phyloP scores from a whole-genome alignment of 768 basidiomycete genomes.

The Suillus brevipes region DNA sequence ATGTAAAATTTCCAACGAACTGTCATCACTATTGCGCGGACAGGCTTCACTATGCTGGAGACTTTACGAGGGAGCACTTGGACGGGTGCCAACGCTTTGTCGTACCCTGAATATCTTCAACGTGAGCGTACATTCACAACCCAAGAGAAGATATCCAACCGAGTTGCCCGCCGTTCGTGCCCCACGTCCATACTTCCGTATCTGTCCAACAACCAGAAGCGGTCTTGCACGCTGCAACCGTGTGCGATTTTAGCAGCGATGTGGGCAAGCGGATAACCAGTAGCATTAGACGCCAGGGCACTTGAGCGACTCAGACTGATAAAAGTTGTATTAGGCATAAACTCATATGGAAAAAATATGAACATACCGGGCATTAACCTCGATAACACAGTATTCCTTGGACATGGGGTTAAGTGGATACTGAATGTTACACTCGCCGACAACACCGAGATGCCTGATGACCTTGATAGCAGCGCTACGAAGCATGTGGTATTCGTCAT shows the following conservation, averaged over 20 bases:
- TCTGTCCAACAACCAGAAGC: conserved; percentile 90
- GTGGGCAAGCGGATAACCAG: conserved; percentile 98
- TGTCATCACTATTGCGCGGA: conserved; percentile 72
- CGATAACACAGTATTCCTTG: conserved; percentile 96
- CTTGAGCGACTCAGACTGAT: conserved; percentile 78
- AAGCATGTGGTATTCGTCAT: conserved; percentile 99
- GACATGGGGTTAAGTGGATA: conserved; percentile 94
- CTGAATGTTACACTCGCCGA: conserved; percentile 97
- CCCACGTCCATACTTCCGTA: conserved; percentile 81
- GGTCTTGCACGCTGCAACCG: conserved; percentile 83
- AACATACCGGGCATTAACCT: conserved; percentile 88
- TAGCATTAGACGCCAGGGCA: conserved; percentile 97
- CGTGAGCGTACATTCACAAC: neutral
- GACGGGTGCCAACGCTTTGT: conserved; percentile 68
- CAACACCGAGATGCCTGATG: conserved; percentile 85
- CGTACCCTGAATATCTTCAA: conserved; percentile 56
- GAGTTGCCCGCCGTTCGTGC: conserved; percentile 89
- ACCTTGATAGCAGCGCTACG: conserved; percentile 97
- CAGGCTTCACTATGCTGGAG: conserved; percentile 69
- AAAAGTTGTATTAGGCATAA: conserved; percentile 4
- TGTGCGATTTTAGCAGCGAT: conserved; percentile 99
- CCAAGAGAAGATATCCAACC: conserved; percentile 44
- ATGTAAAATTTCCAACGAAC: conserved; percentile 24
- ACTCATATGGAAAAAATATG: conserved; percentile 4
- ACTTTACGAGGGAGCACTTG: conserved; percentile 81